These are phyloP conservation scores for Blepharisma japonicum DNA, from an alignment of 73 alveolate species.

Conservation along the genomic window DNA sequence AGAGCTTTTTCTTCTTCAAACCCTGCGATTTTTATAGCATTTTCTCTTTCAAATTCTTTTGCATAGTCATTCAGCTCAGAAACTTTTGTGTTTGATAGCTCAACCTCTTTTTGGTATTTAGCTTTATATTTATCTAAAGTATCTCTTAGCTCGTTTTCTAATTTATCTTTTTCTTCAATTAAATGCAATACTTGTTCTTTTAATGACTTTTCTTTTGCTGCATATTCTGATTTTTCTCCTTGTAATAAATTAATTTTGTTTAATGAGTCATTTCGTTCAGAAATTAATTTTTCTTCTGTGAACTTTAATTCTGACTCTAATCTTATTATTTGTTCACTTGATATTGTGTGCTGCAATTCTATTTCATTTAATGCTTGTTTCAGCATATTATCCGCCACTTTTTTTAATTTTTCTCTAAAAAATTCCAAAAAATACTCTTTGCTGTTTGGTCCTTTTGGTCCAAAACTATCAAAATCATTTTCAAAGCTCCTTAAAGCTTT, in stretches of 20 bases:
- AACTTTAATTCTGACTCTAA: conserved; percentile 71
- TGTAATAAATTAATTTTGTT: conserved; percentile 51
- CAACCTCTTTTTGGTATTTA: conserved; percentile 68
- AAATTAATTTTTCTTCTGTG: conserved; percentile 50
- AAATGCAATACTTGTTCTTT: conserved; percentile 61
- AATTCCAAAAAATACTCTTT: conserved; percentile 19
- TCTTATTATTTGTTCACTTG: conserved; percentile 53
- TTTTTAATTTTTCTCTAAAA: neutral
- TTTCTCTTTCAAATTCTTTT: conserved; percentile 15
- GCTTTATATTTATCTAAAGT: conserved; percentile 61
- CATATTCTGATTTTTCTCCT: conserved; percentile 73
- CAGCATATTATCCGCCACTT: conserved; percentile 28
- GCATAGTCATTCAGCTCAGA: neutral
- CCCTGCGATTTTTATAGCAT: neutral
- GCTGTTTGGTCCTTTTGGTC: conserved; percentile 30
- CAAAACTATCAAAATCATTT: conserved; percentile 14
- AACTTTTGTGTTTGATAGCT: neutral
- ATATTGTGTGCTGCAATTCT: conserved; percentile 51
- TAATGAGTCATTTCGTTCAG: conserved; percentile 50
- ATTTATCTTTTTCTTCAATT: conserved; percentile 63
- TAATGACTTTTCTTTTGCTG: conserved; percentile 67
- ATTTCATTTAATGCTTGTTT: conserved; percentile 61
- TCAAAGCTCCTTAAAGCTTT: conserved; percentile 28
- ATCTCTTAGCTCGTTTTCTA: conserved; percentile 62
- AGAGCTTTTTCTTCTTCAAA: conserved; percentile 70